Conservation (phyloP, 2,329 filamentous ascomycete species). For the Aspergillus piperis region DNA sequence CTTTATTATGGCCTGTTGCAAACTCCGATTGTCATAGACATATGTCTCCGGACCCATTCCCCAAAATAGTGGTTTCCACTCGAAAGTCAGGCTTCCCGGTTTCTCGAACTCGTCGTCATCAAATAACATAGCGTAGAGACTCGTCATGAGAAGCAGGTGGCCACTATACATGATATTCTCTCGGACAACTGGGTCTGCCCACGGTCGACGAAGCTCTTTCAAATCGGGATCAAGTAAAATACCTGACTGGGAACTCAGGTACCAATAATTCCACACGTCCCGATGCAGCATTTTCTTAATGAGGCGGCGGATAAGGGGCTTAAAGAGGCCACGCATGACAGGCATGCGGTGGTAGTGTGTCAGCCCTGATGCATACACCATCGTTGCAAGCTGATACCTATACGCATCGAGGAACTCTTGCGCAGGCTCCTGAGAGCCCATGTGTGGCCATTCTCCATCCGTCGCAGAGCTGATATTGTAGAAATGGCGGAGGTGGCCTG, state of each 20-base stretch:
- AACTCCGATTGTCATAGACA: slow-evolving; percentile 31
- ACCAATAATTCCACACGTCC: slow-evolving; percentile 50
- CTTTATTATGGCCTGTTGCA: slow-evolving; percentile 39
- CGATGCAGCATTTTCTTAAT: slow-evolving; percentile 47
- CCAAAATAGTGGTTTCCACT: slow-evolving; percentile 45
- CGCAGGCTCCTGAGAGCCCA: slow-evolving; percentile 31
- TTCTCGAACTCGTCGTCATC: slow-evolving; percentile 44
- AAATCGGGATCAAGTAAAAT: slow-evolving; percentile 38
- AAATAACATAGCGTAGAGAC: slow-evolving; percentile 47
- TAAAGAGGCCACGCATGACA: slow-evolving; percentile 37
- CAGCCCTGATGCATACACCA: slow-evolving; percentile 41
- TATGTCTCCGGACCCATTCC: slow-evolving; percentile 42
- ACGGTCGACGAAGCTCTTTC: slow-evolving; percentile 43
- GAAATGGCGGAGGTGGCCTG: background rate
- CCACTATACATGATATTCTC: slow-evolving; percentile 50
- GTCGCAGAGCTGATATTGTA: background rate
- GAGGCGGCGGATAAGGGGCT: slow-evolving; percentile 35
- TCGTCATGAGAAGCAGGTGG: slow-evolving; percentile 44
- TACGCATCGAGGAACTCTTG: slow-evolving; percentile 38
- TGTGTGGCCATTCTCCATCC: background rate
- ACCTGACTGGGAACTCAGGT: slow-evolving; percentile 39
- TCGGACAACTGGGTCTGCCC: slow-evolving; percentile 44
- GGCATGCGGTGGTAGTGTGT: slow-evolving; percentile 46
- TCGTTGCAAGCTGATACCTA: slow-evolving; percentile 46
- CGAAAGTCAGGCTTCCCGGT: slow-evolving; percentile 35